phyloP scores from a whole-genome alignment of 176 grass and related monocot genomes.

The Ensete glaucum region DNA sequence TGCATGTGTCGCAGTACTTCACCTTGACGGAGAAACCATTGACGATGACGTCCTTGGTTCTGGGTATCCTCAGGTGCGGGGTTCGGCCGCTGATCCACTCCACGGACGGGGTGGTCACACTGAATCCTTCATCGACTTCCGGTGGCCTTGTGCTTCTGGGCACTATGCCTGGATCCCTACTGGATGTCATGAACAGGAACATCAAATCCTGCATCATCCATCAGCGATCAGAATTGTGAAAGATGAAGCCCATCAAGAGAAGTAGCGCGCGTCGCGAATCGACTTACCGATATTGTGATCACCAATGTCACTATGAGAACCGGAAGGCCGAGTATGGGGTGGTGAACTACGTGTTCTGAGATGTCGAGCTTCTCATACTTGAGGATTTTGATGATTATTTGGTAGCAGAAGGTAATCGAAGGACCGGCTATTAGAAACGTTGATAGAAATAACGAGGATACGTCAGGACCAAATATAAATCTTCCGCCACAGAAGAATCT shows the following conservation, averaged over 20 bases:
- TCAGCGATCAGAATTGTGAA: background rate
- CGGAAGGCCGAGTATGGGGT: slow-evolving; percentile 10
- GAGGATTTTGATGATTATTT: slow-evolving; percentile 30
- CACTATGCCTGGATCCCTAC: slow-evolving; percentile 54
- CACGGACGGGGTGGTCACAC: slow-evolving; percentile 38
- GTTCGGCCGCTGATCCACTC: slow-evolving; percentile 46
- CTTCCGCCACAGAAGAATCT: slow-evolving; percentile 48
- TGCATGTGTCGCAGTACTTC: slow-evolving; percentile 66
- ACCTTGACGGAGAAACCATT: slow-evolving; percentile 46
- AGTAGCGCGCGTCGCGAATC: background rate
- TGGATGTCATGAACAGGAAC: slow-evolving; percentile 53
- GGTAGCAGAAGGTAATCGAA: slow-evolving; percentile 31
- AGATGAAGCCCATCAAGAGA: background rate
- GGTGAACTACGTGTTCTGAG: background rate
- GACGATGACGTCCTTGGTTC: slow-evolving; percentile 37
- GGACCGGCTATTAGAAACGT: slow-evolving; percentile 36
- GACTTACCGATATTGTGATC: slow-evolving; percentile 30
- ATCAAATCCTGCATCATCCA: slow-evolving; percentile 41
- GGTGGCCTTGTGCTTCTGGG: slow-evolving; percentile 48
- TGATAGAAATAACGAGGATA: slow-evolving; percentile 34
- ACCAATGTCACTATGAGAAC: slow-evolving; percentile 27
- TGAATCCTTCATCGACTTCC: slow-evolving; percentile 30
- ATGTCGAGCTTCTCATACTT: slow-evolving; percentile 3
- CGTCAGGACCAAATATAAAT: slow-evolving; percentile 47
- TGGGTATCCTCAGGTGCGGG: slow-evolving; percentile 37